These are phyloP conservation scores for Coemansia umbellata DNA, from an alignment of 192 early-diverging fungal species.

Conservation along the genomic window DNA sequence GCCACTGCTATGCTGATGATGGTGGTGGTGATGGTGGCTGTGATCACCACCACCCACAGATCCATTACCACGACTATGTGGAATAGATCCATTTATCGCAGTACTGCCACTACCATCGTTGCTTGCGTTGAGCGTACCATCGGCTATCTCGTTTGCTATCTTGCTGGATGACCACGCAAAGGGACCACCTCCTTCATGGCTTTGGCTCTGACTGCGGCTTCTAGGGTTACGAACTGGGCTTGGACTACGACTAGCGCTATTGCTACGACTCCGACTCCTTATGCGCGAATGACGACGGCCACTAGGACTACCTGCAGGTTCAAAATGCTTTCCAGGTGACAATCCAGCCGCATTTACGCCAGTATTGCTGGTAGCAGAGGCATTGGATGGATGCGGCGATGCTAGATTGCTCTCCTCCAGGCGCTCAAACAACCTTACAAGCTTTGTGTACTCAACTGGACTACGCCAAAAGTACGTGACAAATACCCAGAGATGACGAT, in stretches of 20 bases:
- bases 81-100: neutral
- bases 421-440: conserved; percentile 56
- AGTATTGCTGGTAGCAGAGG: neutral
- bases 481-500: conserved; percentile 67
- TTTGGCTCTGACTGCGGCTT: conserved; percentile 26
- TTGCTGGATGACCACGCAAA: conserved; percentile 25
- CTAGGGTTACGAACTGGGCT: conserved; percentile 1
- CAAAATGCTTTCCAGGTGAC: conserved; percentile 8
- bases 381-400: conserved; percentile 1
- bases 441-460: conserved; percentile 52
- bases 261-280: conserved; percentile 7
- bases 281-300: neutral
- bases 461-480: conserved; percentile 66
- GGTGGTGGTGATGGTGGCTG: conserved; percentile 1
- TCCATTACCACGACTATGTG: conserved; percentile 20
- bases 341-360: neutral
- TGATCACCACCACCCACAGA: conserved; percentile 1
- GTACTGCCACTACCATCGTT: neutral
- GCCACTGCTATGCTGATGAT: conserved; percentile 9
- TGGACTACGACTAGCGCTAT: conserved; percentile 13
- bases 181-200: neutral
- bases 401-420: conserved; percentile 39
- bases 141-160: conserved; percentile 9
- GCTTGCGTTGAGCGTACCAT: conserved; percentile 9
- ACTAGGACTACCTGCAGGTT: conserved; percentile 9